Percentiles rank a stretch among this genome's conserved stretches.
phyloP scores from a whole-genome alignment of 495 filamentous ascomycete species.

The Xylaria venustula region DNA sequence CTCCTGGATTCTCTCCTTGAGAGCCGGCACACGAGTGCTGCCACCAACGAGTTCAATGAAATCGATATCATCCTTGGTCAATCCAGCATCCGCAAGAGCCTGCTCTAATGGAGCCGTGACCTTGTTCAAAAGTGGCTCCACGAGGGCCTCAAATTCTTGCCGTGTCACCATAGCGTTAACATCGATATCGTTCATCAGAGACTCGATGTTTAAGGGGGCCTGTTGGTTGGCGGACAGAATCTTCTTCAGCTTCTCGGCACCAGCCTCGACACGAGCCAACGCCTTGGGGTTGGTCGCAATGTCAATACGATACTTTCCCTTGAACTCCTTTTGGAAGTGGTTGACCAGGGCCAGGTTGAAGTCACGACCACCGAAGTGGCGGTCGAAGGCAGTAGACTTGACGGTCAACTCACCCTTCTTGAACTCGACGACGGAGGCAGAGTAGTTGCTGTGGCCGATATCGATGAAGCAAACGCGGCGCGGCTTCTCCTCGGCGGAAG shows the following conservation, averaged over 20 bases:
- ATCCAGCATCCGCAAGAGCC: constrained; percentile 85
- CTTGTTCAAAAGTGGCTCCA: constrained; percentile 79
- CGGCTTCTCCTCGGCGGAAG: constrained; percentile 86
- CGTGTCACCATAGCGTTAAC: constrained; percentile 86
- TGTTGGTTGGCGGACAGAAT: constrained; percentile 92
- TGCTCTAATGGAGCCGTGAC: constrained; percentile 76
- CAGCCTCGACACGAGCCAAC: constrained; percentile 77
- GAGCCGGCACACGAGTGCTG: constrained; percentile 85
- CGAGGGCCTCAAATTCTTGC: constrained; percentile 88
- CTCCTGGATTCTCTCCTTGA: constrained; percentile 85
- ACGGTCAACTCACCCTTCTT: constrained; percentile 95
- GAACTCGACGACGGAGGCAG: constrained; percentile 91
- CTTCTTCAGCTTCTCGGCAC: constrained; percentile 98
- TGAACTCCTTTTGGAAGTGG: constrained; percentile 93
- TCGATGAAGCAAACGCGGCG: constrained; percentile 90
- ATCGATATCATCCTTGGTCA: constrained; percentile 90
- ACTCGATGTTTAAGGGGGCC: constrained; percentile 97
- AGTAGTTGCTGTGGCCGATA: constrained; percentile 95
- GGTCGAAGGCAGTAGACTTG: constrained; percentile 88
- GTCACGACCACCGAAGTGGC: constrained; percentile 96
- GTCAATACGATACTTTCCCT: constrained; percentile 87
- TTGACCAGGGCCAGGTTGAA: constrained; percentile 94
- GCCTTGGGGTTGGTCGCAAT: constrained; percentile 88
- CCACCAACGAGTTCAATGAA: constrained; percentile 92
- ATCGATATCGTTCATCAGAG: constrained; percentile 96